Evolutionary conservation across 768 basidiomycete species (phyloP), one percentile per base, ranked within the genome.

Genomic region (Rubroboletus satanas): DNA sequence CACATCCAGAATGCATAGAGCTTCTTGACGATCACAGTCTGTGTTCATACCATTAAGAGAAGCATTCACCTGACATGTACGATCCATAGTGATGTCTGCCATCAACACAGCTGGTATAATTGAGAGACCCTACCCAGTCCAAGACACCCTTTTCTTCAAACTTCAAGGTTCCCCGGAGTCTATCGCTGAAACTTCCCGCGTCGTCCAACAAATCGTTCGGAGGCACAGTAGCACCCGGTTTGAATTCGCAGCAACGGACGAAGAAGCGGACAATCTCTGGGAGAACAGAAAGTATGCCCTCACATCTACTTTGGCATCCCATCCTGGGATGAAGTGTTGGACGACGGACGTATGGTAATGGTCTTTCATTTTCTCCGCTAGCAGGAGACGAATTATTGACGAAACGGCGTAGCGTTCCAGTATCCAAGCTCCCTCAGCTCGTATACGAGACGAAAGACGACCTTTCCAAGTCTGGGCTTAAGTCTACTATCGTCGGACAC

Each of bases 111-210:
- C 79, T 21, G 88, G 89, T 26, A 65, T 87, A 51, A 72, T 83
- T 43, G 79, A 81, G 54, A 69, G 67, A 50, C 76, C 82, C 43
- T 90, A 87, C 65, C 86, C 86, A 4, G 83, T 84, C 18, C 73
- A 79, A 57, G 91, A 94, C 64, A 87, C 87, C 0, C 79, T 97
- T 10, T 93, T 97, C 74, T 91, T 98, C 79, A 95, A 96, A 69
- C 81, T 97, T 49, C 91, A 94, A 67, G 93, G 93, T 3, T 83
- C 89, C 33, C 73, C 79, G 0, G 70, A 77, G 11, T 77, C 80
- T 6, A 81, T 88, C 32, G 65, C 79, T 4, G 78, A 79, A 39
- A 79, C 89, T 0, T 81, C 87, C 0, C 75, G 79, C 42, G 70
- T 76, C 18, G 79, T 91, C 26, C 75, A 84, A 59, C 63, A 70